phyloP scores from a whole-genome alignment of 176 grass and related monocot species.

The Musa acuminata region DNA sequence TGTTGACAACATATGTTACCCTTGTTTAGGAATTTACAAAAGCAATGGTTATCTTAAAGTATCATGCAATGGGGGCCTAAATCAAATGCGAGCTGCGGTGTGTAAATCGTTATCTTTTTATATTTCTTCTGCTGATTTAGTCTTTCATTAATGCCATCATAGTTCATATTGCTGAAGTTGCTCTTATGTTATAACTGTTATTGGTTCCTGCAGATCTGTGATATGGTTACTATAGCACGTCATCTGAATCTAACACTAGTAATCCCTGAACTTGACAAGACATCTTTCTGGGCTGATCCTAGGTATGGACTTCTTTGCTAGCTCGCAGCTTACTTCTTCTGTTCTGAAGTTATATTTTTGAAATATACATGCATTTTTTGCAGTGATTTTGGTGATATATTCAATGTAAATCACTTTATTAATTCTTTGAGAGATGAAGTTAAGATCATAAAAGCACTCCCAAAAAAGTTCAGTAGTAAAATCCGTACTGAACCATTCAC shows the following conservation, averaged over 20 bases:
- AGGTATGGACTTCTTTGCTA: conserved; percentile 38
- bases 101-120: conserved; percentile 9
- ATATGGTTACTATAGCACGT: conserved; percentile 86
- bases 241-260: conserved; percentile 94
- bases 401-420: conserved; percentile 84
- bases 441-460: conserved; percentile 80
- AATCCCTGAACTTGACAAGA: conserved; percentile 92
- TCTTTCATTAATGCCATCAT: not conserved
- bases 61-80: conserved; percentile 91
- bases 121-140: not conserved
- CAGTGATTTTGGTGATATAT: conserved; percentile 93
- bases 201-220: conserved; percentile 66
- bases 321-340: not conserved
- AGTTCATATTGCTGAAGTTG: not conserved
- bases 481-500: conserved; percentile 40
- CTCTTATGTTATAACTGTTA: not conserved
- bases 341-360: not conserved
- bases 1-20: conserved; percentile 5
- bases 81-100: conserved; percentile 93
- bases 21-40: conserved; percentile 62
- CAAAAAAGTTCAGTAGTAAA: conserved; percentile 50
- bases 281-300: conserved; percentile 97
- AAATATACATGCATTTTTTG: conserved; percentile 16
- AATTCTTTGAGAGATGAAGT: conserved; percentile 91
- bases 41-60: conserved; percentile 83